Evolutionary conservation across 768 basidiomycete species (phyloP).

Genomic region (Tricholoma bakamatsutake): DNA sequence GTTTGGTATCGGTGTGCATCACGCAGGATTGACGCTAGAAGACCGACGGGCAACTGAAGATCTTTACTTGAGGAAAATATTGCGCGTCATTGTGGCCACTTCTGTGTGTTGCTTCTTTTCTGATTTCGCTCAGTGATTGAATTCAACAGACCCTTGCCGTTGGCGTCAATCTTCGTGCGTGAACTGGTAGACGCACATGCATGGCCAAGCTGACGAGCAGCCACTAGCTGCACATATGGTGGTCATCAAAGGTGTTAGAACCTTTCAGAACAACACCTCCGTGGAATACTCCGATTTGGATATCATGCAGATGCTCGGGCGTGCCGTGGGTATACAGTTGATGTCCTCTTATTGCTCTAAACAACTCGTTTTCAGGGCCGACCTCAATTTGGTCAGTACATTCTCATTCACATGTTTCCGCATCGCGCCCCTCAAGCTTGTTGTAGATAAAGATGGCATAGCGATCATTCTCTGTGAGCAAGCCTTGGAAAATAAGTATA

Average conservation of each 20-base stretch:
- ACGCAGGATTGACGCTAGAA: conserved; percentile 74
- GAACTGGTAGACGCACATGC: not conserved
- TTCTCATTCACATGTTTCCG: not conserved
- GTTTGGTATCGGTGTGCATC: conserved; percentile 83
- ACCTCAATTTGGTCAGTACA: conserved; percentile 74
- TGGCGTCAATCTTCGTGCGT: conserved; percentile 81
- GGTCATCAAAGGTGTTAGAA: conserved; percentile 85
- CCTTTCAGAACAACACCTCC: conserved; percentile 63
- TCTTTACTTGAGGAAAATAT: conserved; percentile 54
- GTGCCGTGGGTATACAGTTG: conserved; percentile 56
- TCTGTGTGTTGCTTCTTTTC: conserved; percentile 48
- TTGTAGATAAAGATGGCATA: conserved; percentile 71
- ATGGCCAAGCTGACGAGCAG: not conserved
- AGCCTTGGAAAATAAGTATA: conserved; percentile 68
- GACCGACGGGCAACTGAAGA: conserved; percentile 75
- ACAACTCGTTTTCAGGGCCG: conserved; percentile 50
- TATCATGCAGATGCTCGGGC: conserved; percentile 93
- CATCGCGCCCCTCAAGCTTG: not conserved
- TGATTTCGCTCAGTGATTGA: conserved; percentile 2
- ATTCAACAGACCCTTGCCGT: conserved; percentile 82
- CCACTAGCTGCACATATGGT: conserved; percentile 82
- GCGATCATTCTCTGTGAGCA: conserved; percentile 81
- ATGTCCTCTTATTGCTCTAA: not conserved
- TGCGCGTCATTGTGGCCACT: conserved; percentile 74
- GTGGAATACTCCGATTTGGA: conserved; percentile 90